These are phyloP conservation scores for Chrysosporium keratinophilum DNA, from an alignment of 2,329 filamentous ascomycete species.

Conservation along the genomic window DNA sequence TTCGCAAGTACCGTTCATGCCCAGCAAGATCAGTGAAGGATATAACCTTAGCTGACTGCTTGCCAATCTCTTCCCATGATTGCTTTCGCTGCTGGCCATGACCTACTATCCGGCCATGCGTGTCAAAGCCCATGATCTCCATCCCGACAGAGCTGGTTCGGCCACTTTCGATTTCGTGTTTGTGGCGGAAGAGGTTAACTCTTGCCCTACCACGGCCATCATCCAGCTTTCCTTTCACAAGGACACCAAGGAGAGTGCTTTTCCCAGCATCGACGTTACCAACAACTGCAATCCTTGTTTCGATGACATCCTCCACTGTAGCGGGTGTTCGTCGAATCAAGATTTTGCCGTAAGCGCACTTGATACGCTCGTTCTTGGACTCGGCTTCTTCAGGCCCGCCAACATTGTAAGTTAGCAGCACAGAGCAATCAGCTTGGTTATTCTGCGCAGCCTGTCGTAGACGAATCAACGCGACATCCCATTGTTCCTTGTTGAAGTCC, in stretches of 20 bases:
- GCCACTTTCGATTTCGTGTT: slow-evolving; percentile 93
- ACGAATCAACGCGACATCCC: slow-evolving; percentile 59
- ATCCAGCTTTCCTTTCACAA: slow-evolving; percentile 90
- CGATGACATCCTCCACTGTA: slow-evolving; percentile 76
- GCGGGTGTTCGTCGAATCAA: slow-evolving; percentile 66
- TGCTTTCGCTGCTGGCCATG: slow-evolving; percentile 77
- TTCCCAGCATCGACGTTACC: slow-evolving; percentile 98
- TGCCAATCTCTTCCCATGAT: slow-evolving; percentile 96
- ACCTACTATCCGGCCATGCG: slow-evolving; percentile 67
- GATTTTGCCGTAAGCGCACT: slow-evolving; percentile 71
- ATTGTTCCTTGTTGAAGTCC: slow-evolving; percentile 62
- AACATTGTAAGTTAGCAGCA: slow-evolving; percentile 84
- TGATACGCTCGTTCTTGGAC: slow-evolving; percentile 54
- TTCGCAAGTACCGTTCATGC: slow-evolving; percentile 88
- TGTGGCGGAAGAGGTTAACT: slow-evolving; percentile 92
- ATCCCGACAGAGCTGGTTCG: slow-evolving; percentile 93
- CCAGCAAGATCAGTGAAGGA: slow-evolving; percentile 92
- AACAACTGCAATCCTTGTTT: slow-evolving; percentile 91
- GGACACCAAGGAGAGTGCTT: slow-evolving; percentile 86
- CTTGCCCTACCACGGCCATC: slow-evolving; percentile 88
- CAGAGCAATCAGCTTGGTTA: slow-evolving; percentile 61
- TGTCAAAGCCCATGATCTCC: slow-evolving; percentile 98
- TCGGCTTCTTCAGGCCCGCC: slow-evolving; percentile 65
- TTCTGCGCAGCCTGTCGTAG: slow-evolving; percentile 55
- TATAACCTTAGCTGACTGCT: slow-evolving; percentile 88